A percentile compares a stretch with the other conserved stretches of the same genome.
Evolutionary conservation across 225 moss, liverwort and hornwort species (phyloP).

Genomic region (Pleurozium schreberi): DNA sequence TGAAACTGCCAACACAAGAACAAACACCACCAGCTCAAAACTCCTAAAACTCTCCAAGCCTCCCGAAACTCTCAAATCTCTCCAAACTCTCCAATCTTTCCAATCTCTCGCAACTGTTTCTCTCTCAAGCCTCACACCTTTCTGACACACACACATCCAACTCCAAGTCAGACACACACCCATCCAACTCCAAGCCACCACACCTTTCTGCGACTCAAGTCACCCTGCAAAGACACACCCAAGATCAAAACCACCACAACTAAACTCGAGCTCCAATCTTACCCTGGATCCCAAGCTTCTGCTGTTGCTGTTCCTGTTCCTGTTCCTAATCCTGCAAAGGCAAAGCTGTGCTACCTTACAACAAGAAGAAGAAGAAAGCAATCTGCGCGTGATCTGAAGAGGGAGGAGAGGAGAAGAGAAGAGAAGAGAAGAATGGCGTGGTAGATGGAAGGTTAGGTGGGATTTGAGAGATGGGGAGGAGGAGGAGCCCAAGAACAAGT

Average conservation of each 20-base stretch:
- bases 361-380: not conserved
- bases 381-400: not conserved
- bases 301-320: not conserved
- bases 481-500: not conserved
- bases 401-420: too few species aligned
- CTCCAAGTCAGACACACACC: not conserved
- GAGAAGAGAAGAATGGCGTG: slow-evolving; percentile 4
- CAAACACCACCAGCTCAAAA: not conserved
- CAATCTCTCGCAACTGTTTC: not conserved
- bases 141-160: not conserved
- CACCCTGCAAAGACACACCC: not conserved
- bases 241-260: not conserved
- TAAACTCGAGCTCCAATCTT: not conserved
- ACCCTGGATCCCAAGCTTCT: not conserved
- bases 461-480: not conserved
- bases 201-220: not conserved
- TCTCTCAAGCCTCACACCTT: not conserved
- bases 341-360: not conserved
- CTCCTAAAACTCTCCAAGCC: not conserved
- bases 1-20: not conserved
- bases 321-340: not conserved
- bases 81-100: not conserved
- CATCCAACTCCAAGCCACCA: not conserved
- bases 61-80: too few species aligned
- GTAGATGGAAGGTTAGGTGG: slow-evolving; percentile 15